Evolutionary conservation across 2,329 filamentous ascomycete genomes (phyloP).

Genomic region (Thielaviopsis euricoi): DNA sequence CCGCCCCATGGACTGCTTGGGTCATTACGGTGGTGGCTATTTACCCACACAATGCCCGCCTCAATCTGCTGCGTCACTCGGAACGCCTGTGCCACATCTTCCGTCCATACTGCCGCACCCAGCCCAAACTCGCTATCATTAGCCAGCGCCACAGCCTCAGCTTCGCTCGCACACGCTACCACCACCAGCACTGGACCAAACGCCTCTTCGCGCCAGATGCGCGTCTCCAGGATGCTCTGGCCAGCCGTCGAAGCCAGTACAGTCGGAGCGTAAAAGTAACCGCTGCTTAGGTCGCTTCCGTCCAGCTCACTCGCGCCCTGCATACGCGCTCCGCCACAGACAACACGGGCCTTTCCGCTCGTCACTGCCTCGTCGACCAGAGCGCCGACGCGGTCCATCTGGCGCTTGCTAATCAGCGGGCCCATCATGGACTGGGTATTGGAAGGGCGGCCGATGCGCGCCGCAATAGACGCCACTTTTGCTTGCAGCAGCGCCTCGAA

Average conservation of each 20-base stretch:
- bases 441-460: conserved; percentile 22
- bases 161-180: conserved; percentile 23
- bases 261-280: conserved; percentile 18
- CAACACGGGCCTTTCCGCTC: conserved; percentile 16
- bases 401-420: conserved; percentile 24
- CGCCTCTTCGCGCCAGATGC: conserved; percentile 43
- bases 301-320: conserved; percentile 25
- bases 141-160: conserved; percentile 19
- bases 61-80: conserved; percentile 35
- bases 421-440: conserved; percentile 22
- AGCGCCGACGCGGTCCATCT: conserved; percentile 43
- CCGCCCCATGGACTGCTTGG: conserved; percentile 57
- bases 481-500: conserved; percentile 44
- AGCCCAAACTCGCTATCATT: conserved; percentile 37
- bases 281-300: conserved; percentile 41
- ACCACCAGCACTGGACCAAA: conserved; percentile 50
- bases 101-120: conserved; percentile 38
- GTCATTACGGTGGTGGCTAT: conserved; percentile 52
- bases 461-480: conserved; percentile 25
- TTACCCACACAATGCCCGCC: conserved; percentile 45
- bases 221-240: conserved; percentile 17
- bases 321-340: conserved; percentile 18
- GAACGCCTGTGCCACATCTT: conserved; percentile 30
- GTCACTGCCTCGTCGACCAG: conserved; percentile 29
- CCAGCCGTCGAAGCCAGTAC: conserved; percentile 32